Base-by-base conservation (phyloP, 768 basidiomycete species). In the Gloeophyllum trabeum region DNA sequence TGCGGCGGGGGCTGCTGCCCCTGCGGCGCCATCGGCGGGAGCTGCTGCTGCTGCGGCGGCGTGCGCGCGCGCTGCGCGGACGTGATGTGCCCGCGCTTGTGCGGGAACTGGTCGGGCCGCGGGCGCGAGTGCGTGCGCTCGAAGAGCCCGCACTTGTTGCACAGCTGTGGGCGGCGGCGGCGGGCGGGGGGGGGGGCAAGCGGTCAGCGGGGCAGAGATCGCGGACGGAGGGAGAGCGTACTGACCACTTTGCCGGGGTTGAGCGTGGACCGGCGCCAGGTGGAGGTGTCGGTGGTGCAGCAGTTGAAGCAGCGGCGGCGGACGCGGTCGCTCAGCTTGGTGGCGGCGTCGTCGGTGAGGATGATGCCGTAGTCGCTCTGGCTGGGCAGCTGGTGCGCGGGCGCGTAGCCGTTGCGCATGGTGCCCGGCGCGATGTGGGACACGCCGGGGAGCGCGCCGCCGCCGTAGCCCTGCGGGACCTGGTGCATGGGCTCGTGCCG, bases 231-330 rank as follows among this genome's bases (percentile, higher is more conserved):
- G 28, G 28, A 32, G 28, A 32, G 16, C 16, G 21, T 4, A 51
- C 72, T 44, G 48, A 71, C 72, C 50, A 88, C 85, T 73, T 88
- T 88, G 21, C 85, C 85, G 1, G 83, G 84, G 45, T 74, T 79
- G 45, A 88, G 70, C 53, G 82, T 85, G 13, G 75, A 78, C 46
- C 85, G 62, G 25, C 85, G 62, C 85, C 85, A 88, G 20, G 84
- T 87, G 39, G 79, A 80, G 24, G 86, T 87, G 48, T 88, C 85
- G 12, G 85, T 86, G 20, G 84, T 87, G 56, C 80, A 79, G 59
- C 85, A 88, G 56, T 88, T 88, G 71, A 81, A 87, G 59, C 85
- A 88, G 37, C 83, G 65, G 26, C 85, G 61, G 21, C 85, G 70
- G 39, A 88, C 79, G 30, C 82, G 70, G 54, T 86, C 81, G 54